phyloP scores from a whole-genome alignment of 2,329 filamentous ascomycete genomes.

The Microsporum canis region DNA sequence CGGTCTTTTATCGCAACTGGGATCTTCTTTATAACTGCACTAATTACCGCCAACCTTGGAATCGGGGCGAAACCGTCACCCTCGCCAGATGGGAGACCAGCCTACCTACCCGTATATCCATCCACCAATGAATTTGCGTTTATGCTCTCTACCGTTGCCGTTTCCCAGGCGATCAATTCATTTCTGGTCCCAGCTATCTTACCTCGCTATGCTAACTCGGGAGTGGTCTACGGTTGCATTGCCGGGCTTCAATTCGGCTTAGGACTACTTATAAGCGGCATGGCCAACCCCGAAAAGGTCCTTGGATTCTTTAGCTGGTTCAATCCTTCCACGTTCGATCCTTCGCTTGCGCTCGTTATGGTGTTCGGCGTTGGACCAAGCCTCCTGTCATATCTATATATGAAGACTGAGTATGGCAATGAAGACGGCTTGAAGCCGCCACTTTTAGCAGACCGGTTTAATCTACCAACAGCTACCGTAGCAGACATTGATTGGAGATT shows the following conservation, averaged over 20 bases:
- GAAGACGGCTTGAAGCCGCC: slow-evolving; percentile 27
- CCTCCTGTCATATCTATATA: slow-evolving; percentile 25
- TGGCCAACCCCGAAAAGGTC: slow-evolving; percentile 42
- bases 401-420: slow-evolving; percentile 20
- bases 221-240: slow-evolving; percentile 32
- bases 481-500: slow-evolving; percentile 41
- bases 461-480: slow-evolving; percentile 35
- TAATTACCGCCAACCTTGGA: slow-evolving; percentile 34
- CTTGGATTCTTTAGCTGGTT: slow-evolving; percentile 40
- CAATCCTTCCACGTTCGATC: slow-evolving; percentile 38
- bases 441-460: slow-evolving; percentile 32
- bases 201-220: slow-evolving; percentile 23
- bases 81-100: slow-evolving; percentile 31
- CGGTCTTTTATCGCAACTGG: slow-evolving; percentile 39
- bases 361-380: slow-evolving; percentile 41
- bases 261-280: slow-evolving; percentile 41
- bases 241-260: slow-evolving; percentile 42
- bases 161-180: slow-evolving; percentile 25
- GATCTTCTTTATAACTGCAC: slow-evolving; percentile 34
- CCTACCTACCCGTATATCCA: slow-evolving; percentile 39
- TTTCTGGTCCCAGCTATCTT: slow-evolving; percentile 25
- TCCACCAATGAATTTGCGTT: slow-evolving; percentile 25
- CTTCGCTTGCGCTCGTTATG: slow-evolving; percentile 40
- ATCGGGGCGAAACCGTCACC: slow-evolving; percentile 27
- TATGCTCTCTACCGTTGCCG: slow-evolving; percentile 23